phyloP scores from a whole-genome alignment of 495 filamentous ascomycete genomes.

The Immersiella caudata region DNA sequence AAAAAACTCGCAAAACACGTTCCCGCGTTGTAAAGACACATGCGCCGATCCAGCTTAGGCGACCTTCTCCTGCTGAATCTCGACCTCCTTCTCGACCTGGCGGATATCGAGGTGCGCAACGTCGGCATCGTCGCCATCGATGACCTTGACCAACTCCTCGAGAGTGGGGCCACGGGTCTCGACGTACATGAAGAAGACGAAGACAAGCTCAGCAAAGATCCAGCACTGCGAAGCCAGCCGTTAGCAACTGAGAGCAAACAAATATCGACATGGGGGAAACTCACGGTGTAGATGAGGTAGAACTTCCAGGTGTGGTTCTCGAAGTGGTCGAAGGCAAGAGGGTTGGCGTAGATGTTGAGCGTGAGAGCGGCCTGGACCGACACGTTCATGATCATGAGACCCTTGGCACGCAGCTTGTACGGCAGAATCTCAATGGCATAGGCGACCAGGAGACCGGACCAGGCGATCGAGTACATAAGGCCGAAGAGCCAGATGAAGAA shows the following conservation, averaged over 20 bases:
- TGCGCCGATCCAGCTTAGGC: slow-evolving; percentile 15
- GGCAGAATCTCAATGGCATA: slow-evolving; percentile 73
- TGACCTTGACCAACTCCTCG: slow-evolving; percentile 65
- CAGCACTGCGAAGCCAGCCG: slow-evolving; percentile 40
- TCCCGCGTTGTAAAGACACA: background rate
- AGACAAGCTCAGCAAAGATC: slow-evolving; percentile 59
- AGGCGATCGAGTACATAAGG: slow-evolving; percentile 61
- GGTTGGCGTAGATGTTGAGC: slow-evolving; percentile 63
- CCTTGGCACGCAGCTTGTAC: slow-evolving; percentile 67
- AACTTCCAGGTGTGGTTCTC: slow-evolving; percentile 56
- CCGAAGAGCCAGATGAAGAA: slow-evolving; percentile 61
- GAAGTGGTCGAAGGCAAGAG: slow-evolving; percentile 59
- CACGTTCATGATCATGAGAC: slow-evolving; percentile 57
- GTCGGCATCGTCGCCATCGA: slow-evolving; percentile 60
- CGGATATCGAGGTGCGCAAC: slow-evolving; percentile 47
- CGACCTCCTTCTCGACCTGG: slow-evolving; percentile 43
- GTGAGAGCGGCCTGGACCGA: slow-evolving; percentile 54
- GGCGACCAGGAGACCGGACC: slow-evolving; percentile 65
- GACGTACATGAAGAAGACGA: slow-evolving; percentile 67
- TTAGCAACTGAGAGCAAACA: slow-evolving; percentile 2
- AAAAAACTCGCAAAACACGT: slow-evolving; percentile 6
- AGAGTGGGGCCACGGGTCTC: slow-evolving; percentile 67
- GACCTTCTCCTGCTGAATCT: slow-evolving; percentile 34
- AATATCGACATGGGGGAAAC: slow-evolving; percentile 4
- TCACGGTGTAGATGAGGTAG: slow-evolving; percentile 64